Percentiles rank a stretch among this genome's conserved stretches.
phyloP scores from a whole-genome alignment of 768 basidiomycete species.

The Auricularia sp. region DNA sequence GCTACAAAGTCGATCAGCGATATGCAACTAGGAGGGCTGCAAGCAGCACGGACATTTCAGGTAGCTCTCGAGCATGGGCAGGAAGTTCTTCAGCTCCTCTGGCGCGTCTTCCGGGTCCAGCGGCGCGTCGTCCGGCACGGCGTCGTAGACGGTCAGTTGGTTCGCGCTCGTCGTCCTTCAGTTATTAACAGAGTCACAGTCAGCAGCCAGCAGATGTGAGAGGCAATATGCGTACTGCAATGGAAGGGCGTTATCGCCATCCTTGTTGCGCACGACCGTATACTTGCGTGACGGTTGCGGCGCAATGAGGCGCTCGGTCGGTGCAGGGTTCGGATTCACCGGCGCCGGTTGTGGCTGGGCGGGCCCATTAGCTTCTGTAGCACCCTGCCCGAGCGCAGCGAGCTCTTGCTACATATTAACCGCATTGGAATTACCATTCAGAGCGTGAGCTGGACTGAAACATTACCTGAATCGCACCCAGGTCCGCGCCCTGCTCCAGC shows the following conservation, averaged over 20 bases:
- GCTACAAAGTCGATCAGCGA: neutral
- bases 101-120: constrained; percentile 11
- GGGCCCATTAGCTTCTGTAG: neutral
- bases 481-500: neutral
- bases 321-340: neutral
- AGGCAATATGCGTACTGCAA: neutral
- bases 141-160: constrained; percentile 64
- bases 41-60: constrained; percentile 37
- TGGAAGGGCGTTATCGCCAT: neutral
- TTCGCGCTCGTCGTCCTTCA: constrained; percentile 8
- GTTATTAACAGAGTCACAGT: neutral
- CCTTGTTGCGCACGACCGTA: neutral
- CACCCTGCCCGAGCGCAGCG: neutral
- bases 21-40: neutral
- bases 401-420: neutral
- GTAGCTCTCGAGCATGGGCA: constrained; percentile 70
- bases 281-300: neutral
- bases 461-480: neutral
- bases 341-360: neutral
- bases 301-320: neutral
- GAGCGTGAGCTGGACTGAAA: neutral
- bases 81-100: constrained; percentile 62
- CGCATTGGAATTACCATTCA: neutral
- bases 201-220: neutral
- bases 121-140: constrained; percentile 33